These are phyloP conservation scores for Euphorbia corollata DNA, from an alignment of 441 rosid genomes.

Conservation along the genomic window DNA sequence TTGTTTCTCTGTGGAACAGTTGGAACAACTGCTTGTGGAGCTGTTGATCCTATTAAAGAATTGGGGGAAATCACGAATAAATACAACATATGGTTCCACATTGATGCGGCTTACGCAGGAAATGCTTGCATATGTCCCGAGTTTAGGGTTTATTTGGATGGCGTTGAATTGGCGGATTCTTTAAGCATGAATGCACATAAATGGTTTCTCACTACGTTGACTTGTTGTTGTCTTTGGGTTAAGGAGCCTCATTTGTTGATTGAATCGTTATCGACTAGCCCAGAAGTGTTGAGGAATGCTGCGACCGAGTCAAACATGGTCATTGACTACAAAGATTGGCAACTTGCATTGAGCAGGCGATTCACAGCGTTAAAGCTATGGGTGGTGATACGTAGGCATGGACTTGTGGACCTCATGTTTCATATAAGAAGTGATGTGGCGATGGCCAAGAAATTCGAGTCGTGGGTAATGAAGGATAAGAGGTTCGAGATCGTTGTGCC, in stretches of 20 bases:
- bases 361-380: slow-evolving; percentile 32
- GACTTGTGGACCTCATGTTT: slow-evolving; percentile 18
- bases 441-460: slow-evolving; percentile 26
- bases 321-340: slow-evolving; percentile 33
- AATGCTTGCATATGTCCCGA: slow-evolving; percentile 29
- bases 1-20: slow-evolving; percentile 25
- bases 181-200: slow-evolving; percentile 31
- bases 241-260: slow-evolving; percentile 17
- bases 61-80: slow-evolving; percentile 22
- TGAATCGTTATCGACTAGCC: slow-evolving; percentile 14
- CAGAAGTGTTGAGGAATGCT: slow-evolving; percentile 22
- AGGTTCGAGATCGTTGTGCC: not conserved
- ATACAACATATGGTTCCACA: slow-evolving; percentile 26
- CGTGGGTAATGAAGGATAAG: slow-evolving; percentile 14
- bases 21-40: slow-evolving; percentile 29
- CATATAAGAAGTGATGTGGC: slow-evolving; percentile 27
- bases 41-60: slow-evolving; percentile 28
- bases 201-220: slow-evolving; percentile 31
- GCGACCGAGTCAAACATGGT: slow-evolving; percentile 13
- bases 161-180: slow-evolving; percentile 28
- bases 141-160: slow-evolving; percentile 25
- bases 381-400: slow-evolving; percentile 31
- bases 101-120: slow-evolving; percentile 32
- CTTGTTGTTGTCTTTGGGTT: slow-evolving; percentile 33
- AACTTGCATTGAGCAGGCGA: slow-evolving; percentile 24